Evolutionary conservation across 768 basidiomycete species (phyloP).

Genomic region (Tubosaeta sp.): DNA sequence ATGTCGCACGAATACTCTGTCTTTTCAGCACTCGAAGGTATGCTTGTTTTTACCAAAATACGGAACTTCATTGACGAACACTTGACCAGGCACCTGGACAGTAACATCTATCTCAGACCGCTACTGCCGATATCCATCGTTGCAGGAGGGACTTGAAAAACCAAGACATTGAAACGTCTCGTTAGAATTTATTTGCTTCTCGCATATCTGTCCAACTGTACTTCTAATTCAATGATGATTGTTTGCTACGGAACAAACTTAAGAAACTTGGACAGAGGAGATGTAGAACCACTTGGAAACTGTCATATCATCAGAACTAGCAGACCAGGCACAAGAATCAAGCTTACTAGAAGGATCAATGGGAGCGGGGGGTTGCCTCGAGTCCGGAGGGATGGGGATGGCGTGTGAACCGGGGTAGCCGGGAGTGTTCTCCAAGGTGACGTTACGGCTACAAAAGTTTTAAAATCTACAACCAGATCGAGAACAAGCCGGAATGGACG

Average conservation of each 20-base stretch:
- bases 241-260: neutral
- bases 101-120: constrained; percentile 89
- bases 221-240: constrained; percentile 14
- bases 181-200: constrained; percentile 6
- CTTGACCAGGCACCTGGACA: constrained; percentile 73
- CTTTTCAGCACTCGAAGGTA: constrained; percentile 88
- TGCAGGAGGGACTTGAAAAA: constrained; percentile 48
- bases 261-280: constrained; percentile 75
- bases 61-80: constrained; percentile 1
- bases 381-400: constrained; percentile 66
- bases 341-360: constrained; percentile 85
- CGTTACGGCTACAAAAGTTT: constrained; percentile 59
- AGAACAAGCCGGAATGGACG: constrained; percentile 26
- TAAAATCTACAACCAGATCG: neutral
- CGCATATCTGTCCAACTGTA: constrained; percentile 25
- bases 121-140: constrained; percentile 83
- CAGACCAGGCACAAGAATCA: neutral
- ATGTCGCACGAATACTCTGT: constrained; percentile 78
- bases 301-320: constrained; percentile 27
- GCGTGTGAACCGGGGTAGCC: constrained; percentile 64
- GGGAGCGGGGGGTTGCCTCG: constrained; percentile 79
- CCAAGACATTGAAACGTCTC: constrained; percentile 17
- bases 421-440: constrained; percentile 62
- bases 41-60: constrained; percentile 11
- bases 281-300: constrained; percentile 96